These are phyloP conservation scores for Perkinsus marinus DNA, from an alignment of 169 alveolate species.

Conservation along the genomic window DNA sequence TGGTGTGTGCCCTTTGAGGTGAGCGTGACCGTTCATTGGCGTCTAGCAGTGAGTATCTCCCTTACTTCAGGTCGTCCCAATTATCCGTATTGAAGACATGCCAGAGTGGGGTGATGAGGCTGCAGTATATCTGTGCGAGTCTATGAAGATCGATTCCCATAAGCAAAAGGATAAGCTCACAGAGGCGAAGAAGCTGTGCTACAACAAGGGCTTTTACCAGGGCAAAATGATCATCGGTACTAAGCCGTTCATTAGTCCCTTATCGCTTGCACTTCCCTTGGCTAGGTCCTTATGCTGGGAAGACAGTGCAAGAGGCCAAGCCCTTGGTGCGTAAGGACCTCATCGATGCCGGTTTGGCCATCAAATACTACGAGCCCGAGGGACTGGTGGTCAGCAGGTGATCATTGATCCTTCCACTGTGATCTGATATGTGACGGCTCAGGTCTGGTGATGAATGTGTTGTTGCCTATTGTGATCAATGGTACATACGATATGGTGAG, in stretches of 20 bases:
- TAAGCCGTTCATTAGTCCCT: constrained; percentile 2
- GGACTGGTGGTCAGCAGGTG: constrained; percentile 64
- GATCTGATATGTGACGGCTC: neutral
- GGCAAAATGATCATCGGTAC: constrained; percentile 85
- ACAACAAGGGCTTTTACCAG: constrained; percentile 88
- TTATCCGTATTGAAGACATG: constrained; percentile 13
- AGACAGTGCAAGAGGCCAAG: constrained; percentile 56
- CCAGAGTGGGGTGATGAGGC: constrained; percentile 42
- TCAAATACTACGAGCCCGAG: constrained; percentile 90
- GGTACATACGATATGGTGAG: constrained; percentile 95
- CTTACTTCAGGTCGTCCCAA: constrained; percentile 46
- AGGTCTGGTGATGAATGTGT: constrained; percentile 12
- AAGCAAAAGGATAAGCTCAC: constrained; percentile 79
- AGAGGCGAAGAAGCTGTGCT: constrained; percentile 85
- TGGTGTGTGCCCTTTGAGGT: constrained; percentile 75
- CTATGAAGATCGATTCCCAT: constrained; percentile 66
- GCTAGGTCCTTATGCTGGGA: constrained; percentile 40
- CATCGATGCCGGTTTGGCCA: constrained; percentile 49
- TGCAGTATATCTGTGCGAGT: constrained; percentile 51
- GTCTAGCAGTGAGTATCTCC: constrained; percentile 27
- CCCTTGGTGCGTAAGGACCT: constrained; percentile 51
- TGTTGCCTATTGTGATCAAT: constrained; percentile 55
- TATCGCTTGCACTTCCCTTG: constrained; percentile 7
- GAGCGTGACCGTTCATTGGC: constrained; percentile 11
- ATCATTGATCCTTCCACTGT: neutral